A percentile compares a stretch with the other conserved stretches of the same genome.
Conservation (phyloP, 1,139 yeast species). For the Entelexis paramagnoliae region DNA sequence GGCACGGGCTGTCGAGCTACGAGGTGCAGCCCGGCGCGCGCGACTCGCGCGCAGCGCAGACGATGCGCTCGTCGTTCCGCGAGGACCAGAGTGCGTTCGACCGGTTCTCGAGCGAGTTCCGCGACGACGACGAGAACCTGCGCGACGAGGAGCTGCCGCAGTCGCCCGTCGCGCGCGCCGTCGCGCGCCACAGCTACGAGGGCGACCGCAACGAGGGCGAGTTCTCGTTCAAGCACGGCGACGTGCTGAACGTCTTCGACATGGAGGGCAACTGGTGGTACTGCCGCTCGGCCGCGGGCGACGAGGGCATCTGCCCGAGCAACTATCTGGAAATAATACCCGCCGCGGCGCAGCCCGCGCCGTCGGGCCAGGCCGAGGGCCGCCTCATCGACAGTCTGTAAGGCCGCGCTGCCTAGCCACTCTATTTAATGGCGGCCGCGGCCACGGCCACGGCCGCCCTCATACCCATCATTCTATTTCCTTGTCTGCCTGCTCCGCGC, state of each 20-base stretch:
- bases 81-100: background rate
- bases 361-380: background rate
- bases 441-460: no score
- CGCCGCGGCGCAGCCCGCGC: constrained; percentile 1
- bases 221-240: constrained; percentile 82
- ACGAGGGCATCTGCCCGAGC: constrained; percentile 93
- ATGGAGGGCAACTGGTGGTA: constrained; percentile 99
- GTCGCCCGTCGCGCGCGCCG: constrained; percentile 41
- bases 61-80: background rate
- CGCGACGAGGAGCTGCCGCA: constrained; percentile 1
- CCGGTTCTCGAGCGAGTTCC: background rate
- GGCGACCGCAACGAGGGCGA: constrained; percentile 97
- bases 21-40: constrained; percentile 8
- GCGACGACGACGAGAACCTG: background rate
- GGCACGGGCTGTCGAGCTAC: constrained; percentile 17
- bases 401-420: no score
- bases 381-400: background rate
- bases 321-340: constrained; percentile 42
- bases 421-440: no score
- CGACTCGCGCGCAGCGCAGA: background rate
- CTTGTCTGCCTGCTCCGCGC: background rate
- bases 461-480: no score
- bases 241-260: constrained; percentile 80
- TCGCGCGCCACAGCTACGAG: constrained; percentile 73
- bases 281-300: constrained; percentile 80